Base-by-base conservation (phyloP, 2,329 filamentous ascomycete genomes). In the Cadophora gregata region DNA sequence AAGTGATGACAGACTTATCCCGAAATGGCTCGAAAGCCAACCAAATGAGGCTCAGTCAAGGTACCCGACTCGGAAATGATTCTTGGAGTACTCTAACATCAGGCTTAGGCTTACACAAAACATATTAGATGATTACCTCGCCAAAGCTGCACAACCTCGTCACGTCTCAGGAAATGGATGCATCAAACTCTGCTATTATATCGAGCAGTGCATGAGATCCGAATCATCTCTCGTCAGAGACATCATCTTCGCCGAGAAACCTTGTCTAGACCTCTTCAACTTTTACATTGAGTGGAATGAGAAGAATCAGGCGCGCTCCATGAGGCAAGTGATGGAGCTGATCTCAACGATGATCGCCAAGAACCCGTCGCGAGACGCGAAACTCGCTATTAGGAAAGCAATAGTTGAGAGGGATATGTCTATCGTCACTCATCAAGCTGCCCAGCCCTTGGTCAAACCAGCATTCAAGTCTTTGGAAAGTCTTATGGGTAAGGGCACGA, bases 261-360 rank as follows among this genome's bases (percentile, higher is more conserved):
- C 84, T 3, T 82, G 80, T 24, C 70, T 83, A 60, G 78, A 79
- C 62, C 78, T 90, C 27, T 88, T 89, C 77, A 79, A 84, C 63
- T 89, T 88, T 73, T 90, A 87, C 74, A 80, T 90, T 60, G 87
- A 89, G 72, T 90, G 87, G 86, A 89, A 88, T 71, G 88, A 90
- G 72, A 86, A 85, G 64, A 87, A 90, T 73, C 85, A 87, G 67
- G 85, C 89, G 71, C 81, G 88, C 12, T 87, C 87, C 42, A 86
- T 90, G 84, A 85, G 84, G 69, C 81, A 89, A 66, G 83, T 89
- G 4, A 80, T 90, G 36, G 87, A 90, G 70, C 78, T 88, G 24
- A 78, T 89, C 25, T 80, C 82, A 6, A 80, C 81, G 63, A 81
- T 87, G 21, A 79, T 87, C 47, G 75, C 76, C 58, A 81, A 79